phyloP scores from a whole-genome alignment of 371 early-diverging fungal species.

The Circinella umbellata region DNA sequence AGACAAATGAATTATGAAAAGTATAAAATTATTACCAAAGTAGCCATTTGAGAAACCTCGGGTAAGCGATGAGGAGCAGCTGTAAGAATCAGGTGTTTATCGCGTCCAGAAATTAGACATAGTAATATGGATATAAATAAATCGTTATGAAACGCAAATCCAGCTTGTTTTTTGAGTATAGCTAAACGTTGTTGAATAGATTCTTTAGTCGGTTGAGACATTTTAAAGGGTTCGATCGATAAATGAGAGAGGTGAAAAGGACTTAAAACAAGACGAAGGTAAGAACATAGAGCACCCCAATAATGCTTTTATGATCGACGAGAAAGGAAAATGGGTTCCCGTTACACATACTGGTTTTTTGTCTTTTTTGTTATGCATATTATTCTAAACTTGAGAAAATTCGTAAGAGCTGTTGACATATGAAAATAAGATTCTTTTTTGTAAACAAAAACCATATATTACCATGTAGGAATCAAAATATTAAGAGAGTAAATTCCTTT shows the following conservation, averaged over 20 bases:
- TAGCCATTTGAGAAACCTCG: constrained; percentile 50
- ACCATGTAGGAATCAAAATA: too few species aligned
- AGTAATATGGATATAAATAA: constrained; percentile 50
- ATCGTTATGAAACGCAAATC: constrained; percentile 49
- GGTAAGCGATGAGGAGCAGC: constrained; percentile 39
- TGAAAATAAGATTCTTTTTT: too few species aligned
- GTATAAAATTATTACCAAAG: constrained; percentile 27
- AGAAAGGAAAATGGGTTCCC: constrained; percentile 4
- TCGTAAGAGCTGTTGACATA: too few species aligned
- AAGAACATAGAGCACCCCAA: too few species aligned
- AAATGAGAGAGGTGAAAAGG: background rate
- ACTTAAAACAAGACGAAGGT: background rate
- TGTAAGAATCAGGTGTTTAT: constrained; percentile 47
- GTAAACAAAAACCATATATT: too few species aligned
- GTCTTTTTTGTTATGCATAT: background rate
- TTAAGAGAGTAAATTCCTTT: too few species aligned
- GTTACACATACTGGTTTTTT: background rate
- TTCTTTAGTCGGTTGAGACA: constrained; percentile 47
- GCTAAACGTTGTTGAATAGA: constrained; percentile 53
- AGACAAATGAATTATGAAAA: too few species aligned
- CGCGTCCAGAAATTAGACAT: constrained; percentile 45
- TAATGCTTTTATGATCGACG: constrained; percentile 5
- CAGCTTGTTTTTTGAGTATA: constrained; percentile 39
- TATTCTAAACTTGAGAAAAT: too few species aligned
- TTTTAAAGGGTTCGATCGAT: background rate